Evolutionary conservation across 805 yeast genomes (phyloP).

Genomic region (Wickerhamomyces bovis): DNA sequence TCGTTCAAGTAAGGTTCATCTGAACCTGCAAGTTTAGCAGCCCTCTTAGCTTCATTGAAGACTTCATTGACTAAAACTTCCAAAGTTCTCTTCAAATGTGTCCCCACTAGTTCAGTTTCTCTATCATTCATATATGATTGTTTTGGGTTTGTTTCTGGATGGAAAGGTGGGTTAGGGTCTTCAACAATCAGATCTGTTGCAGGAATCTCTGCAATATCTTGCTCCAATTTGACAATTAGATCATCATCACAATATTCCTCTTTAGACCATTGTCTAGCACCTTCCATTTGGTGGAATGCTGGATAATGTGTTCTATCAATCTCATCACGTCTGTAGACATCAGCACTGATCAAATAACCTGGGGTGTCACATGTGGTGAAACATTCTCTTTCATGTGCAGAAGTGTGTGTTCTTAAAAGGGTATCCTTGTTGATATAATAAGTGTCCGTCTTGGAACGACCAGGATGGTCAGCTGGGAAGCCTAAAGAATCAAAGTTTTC

Average conservation of each 20-base stretch:
- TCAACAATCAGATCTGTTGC: constrained; percentile 65
- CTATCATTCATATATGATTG: constrained; percentile 67
- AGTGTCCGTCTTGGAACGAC: constrained; percentile 87
- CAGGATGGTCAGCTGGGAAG: constrained; percentile 89
- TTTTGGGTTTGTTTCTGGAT: constrained; percentile 62
- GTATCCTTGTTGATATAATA: constrained; percentile 75
- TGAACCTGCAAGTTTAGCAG: constrained; percentile 57
- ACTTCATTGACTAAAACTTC: constrained; percentile 80
- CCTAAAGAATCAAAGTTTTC: constrained; percentile 92
- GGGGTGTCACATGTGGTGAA: constrained; percentile 62
- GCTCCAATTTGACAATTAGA: constrained; percentile 39
- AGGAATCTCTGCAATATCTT: constrained; percentile 64
- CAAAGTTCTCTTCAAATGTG: constrained; percentile 79
- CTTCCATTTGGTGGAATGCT: constrained; percentile 97
- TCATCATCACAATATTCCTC: constrained; percentile 27
- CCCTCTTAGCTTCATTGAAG: constrained; percentile 61
- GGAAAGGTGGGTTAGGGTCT: constrained; percentile 57
- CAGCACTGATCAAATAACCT: constrained; percentile 91
- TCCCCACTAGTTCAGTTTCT: constrained; percentile 64
- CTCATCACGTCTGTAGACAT: constrained; percentile 92
- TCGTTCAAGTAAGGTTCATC: constrained; percentile 55
- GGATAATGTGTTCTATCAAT: constrained; percentile 96
- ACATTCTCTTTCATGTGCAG: constrained; percentile 93
- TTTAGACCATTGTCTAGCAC: constrained; percentile 81
- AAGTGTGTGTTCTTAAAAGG: constrained; percentile 86